A percentile compares a stretch with the other conserved stretches of the same genome.
Evolutionary conservation across 768 basidiomycete genomes (phyloP).

Genomic region (Cystobasidium tubakii): DNA sequence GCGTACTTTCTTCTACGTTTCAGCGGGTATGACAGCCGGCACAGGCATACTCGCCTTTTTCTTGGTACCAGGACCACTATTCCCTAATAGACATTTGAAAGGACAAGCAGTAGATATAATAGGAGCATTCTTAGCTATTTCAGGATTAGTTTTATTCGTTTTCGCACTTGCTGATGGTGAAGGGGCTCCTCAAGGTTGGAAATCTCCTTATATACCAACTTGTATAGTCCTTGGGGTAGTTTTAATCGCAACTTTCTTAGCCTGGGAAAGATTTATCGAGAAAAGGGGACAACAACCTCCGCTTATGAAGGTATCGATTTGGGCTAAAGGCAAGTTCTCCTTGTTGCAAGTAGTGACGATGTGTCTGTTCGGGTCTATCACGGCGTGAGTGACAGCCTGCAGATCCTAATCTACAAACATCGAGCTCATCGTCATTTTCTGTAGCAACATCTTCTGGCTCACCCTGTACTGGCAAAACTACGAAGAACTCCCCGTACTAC

Average conservation of each 20-base stretch:
- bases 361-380: slow-evolving; percentile 11
- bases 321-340: slow-evolving; percentile 5
- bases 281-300: not conserved
- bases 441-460: slow-evolving; percentile 15
- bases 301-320: slow-evolving; percentile 7
- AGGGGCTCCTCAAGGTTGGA: slow-evolving; percentile 17
- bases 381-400: slow-evolving; percentile 4
- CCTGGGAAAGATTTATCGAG: slow-evolving; percentile 12
- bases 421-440: not conserved
- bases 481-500: not conserved
- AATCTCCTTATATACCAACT: slow-evolving; percentile 19
- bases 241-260: not conserved
- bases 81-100: slow-evolving; percentile 3
- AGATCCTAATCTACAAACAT: not conserved
- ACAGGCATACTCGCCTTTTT: not conserved
- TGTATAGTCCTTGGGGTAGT: slow-evolving; percentile 1
- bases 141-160: slow-evolving; percentile 22
- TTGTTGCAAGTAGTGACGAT: not conserved
- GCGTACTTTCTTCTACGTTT: slow-evolving; percentile 11
- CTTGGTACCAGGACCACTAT: slow-evolving; percentile 4
- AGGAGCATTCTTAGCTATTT: slow-evolving; percentile 5
- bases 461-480: slow-evolving; percentile 22
- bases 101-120: slow-evolving; percentile 7
- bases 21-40: not conserved
- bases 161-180: slow-evolving; percentile 18